Conservation (phyloP, 1,284 basidiomycete species). For the Trichosporon asahii region DNA sequence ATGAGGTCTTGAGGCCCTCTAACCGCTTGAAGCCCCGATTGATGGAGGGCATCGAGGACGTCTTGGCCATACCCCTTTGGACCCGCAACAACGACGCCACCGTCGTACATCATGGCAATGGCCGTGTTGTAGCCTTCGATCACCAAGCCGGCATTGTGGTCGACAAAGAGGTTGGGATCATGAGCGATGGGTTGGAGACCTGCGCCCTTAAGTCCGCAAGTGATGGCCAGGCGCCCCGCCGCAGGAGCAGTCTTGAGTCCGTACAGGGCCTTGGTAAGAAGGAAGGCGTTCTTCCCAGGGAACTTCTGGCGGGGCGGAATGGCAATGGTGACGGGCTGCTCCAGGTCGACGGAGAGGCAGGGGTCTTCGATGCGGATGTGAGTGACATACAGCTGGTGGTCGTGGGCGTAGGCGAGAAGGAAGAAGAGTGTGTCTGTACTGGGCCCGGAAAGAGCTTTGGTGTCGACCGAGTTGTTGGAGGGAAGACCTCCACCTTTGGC, state of each 20-base stretch:
- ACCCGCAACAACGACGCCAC: not conserved
- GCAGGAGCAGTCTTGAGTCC: not conserved
- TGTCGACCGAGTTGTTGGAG: not conserved
- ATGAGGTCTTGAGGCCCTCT: not conserved
- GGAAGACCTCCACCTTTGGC: not conserved
- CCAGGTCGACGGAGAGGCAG: not conserved
- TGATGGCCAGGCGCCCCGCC: not conserved
- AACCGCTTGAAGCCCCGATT: not conserved
- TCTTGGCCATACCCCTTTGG: not conserved
- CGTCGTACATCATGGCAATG: not conserved
- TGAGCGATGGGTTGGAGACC: not conserved
- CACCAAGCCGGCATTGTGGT: not conserved
- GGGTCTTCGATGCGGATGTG: not conserved
- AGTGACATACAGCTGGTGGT: not conserved
- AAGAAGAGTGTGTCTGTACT: not conserved
- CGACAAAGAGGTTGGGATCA: not conserved
- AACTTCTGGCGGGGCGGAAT: not conserved
- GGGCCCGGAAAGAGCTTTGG: not conserved
- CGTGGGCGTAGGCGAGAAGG: not conserved
- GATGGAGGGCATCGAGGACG: not conserved
- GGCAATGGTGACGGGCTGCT: not conserved
- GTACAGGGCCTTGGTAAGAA: not conserved
- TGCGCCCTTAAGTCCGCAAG: not conserved
- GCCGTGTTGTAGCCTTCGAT: not conserved
- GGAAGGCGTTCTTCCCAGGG: not conserved